Evolutionary conservation across 805 yeast genomes (phyloP), one percentile per base, ranked within the genome.

Genomic region (Tetrapisispora namnaoensis): DNA sequence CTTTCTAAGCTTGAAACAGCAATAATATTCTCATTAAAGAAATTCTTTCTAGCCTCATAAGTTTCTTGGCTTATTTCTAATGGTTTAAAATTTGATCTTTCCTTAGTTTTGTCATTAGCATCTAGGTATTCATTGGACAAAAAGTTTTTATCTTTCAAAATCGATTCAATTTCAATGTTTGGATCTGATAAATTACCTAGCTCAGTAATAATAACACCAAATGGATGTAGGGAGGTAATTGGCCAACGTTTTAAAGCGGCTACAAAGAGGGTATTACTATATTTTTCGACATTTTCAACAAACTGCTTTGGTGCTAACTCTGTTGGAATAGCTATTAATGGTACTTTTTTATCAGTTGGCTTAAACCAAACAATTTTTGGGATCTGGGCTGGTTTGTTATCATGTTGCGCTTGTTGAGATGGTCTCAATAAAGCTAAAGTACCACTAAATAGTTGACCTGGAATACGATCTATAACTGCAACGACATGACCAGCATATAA

Each of bases 191-290:
- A 79, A 37, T 79, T 75, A 24, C 99, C 99, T 53, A 93, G 71
- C 56, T 86, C 87, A 43, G 89, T 85, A 22, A 91, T 83, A 50
- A 93, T 72, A 28, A 96, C 89, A 59, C 99, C 99, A 63, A 93
- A 93, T 9, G 99, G 99, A 71, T 93, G 99, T 66, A 93, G 76
- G 0, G 98, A 91, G 11, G 99, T 93, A 67, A 93, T 93, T 61
- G 99, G 99, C 99, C 99, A 93, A 67, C 99, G 83, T 65, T 93
- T 93, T 61, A 93, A 90, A 1, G 95, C 84, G 0, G 98, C 97
- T 52, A 93, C 91, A 64, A 91, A 93, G 47, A 90, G 70, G 58
- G 83, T 86, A 61, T 86, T 80, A 0, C 86, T 74, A 60, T 93
- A 93, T 47, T 75, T 75, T 48, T 86, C 95, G 55, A 89, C 95